phyloP scores from a whole-genome alignment of 2,329 filamentous ascomycete genomes.

The Chaetomiaceae sp. region DNA sequence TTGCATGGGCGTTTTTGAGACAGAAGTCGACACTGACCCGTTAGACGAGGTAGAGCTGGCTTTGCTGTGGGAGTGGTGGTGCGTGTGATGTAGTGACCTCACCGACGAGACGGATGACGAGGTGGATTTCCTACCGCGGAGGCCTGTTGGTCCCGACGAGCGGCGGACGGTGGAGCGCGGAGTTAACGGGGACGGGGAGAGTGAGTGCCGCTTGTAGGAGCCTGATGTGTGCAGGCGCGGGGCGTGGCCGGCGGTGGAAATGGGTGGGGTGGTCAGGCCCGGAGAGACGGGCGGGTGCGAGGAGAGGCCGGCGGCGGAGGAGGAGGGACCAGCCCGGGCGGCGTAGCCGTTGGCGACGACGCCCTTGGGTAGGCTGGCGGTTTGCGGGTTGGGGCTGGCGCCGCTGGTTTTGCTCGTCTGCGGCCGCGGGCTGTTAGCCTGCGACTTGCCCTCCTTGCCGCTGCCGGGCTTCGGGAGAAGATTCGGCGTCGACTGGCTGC shows the following conservation, averaged over 20 bases:
- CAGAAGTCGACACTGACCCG: conserved; percentile 63
- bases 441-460: conserved; percentile 39
- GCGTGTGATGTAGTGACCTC: conserved; percentile 75
- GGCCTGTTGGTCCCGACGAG: conserved; percentile 73
- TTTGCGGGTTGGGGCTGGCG: conserved; percentile 33
- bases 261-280: conserved; percentile 27
- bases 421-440: conserved; percentile 54
- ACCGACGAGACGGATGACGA: conserved; percentile 93
- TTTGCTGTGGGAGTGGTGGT: conserved; percentile 85
- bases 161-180: conserved; percentile 82
- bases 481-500: conserved; percentile 57
- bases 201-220: conserved; percentile 67
- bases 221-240: conserved; percentile 35
- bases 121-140: conserved; percentile 90
- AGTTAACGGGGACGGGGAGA: conserved; percentile 83
- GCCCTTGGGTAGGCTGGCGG: conserved; percentile 46
- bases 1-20: conserved; percentile 62
- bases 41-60: conserved; percentile 88
- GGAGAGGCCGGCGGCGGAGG: conserved; percentile 23
- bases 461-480: conserved; percentile 48
- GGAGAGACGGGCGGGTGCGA: conserved; percentile 30
- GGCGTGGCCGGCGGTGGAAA: conserved; percentile 18
- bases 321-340: conserved; percentile 28
- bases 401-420: conserved; percentile 52
- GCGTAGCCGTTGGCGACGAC: conserved; percentile 49